phyloP scores from a whole-genome alignment of 345 rosid species.

The Hypericum perforatum region DNA sequence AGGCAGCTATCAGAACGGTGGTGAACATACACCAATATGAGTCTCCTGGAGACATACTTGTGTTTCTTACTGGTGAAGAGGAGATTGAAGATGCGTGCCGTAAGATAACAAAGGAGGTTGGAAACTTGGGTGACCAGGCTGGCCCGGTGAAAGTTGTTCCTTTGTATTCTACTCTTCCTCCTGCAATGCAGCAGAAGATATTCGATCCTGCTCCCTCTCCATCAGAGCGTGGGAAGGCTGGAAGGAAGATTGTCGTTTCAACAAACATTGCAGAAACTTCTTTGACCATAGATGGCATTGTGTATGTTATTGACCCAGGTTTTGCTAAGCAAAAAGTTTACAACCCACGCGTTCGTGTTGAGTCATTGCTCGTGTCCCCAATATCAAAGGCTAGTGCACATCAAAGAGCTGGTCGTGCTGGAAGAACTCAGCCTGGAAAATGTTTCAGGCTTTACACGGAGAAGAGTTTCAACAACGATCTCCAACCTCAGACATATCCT shows the following conservation, averaged over 20 bases:
- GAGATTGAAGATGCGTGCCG: slow-evolving; percentile 49
- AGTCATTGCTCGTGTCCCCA: not conserved
- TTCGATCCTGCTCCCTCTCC: not conserved
- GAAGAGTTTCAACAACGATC: not conserved
- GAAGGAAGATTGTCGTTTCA: not conserved
- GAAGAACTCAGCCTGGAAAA: slow-evolving; percentile 4
- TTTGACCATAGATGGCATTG: not conserved
- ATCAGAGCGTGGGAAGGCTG: not conserved
- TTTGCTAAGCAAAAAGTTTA: not conserved
- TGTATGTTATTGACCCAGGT: slow-evolving; percentile 3
- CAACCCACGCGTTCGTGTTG: not conserved
- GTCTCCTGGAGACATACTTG: slow-evolving; percentile 79
- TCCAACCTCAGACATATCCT: slow-evolving; percentile 9
- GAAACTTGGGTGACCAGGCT: not conserved
- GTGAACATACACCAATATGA: slow-evolving; percentile 83
- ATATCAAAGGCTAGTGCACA: not conserved
- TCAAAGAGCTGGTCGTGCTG: slow-evolving; percentile 5
- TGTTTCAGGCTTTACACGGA: not conserved
- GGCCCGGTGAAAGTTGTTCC: not conserved
- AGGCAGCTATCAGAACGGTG: slow-evolving; percentile 82
- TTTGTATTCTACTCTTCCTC: not conserved
- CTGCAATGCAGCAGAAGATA: not conserved
- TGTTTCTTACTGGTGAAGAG: slow-evolving; percentile 93
- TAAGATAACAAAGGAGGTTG: not conserved
- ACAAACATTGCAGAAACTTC: slow-evolving; percentile 8